Conservation (phyloP, 176 grass and related monocot species). For the Tillandsia fasciculata region DNA sequence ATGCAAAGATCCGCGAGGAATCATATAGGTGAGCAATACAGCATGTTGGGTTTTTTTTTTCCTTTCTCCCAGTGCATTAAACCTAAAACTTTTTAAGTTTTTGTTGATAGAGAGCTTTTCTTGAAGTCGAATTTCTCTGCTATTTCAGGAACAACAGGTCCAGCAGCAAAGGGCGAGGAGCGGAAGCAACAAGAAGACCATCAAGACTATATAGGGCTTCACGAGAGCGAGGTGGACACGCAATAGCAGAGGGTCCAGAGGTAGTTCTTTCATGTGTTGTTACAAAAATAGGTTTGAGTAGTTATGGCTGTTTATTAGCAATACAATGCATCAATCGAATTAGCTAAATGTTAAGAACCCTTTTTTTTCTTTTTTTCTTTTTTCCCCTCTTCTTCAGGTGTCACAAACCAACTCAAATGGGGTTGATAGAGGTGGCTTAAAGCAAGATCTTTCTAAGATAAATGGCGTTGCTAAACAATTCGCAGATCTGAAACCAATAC, state of each 20-base stretch:
- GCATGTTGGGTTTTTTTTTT: neutral
- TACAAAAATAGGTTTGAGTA: neutral
- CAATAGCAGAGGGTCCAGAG: conserved; percentile 21
- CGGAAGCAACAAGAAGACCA: conserved; percentile 52
- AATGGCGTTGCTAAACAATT: conserved; percentile 45
- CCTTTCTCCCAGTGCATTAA: too few species aligned
- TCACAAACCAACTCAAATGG: conserved; percentile 30
- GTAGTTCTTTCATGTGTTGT: conserved; percentile 16
- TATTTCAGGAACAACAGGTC: conserved; percentile 43
- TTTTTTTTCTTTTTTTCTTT: conserved; percentile 14
- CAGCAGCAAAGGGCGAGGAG: conserved; percentile 37
- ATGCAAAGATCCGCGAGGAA: conserved; percentile 56
- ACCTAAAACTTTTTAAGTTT: too few species aligned
- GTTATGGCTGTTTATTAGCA: conserved; percentile 9
- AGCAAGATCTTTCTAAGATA: conserved; percentile 29
- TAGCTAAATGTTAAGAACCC: conserved; percentile 5
- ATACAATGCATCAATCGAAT: neutral
- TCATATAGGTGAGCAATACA: conserved; percentile 32
- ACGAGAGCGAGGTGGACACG: conserved; percentile 28
- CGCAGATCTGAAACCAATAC: conserved; percentile 39
- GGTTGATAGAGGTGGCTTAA: conserved; percentile 24
- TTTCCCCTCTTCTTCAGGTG: conserved; percentile 31
- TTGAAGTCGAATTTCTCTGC: neutral
- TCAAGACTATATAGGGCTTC: conserved; percentile 47
- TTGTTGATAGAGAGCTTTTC: too few species aligned